Conservation (phyloP, 768 basidiomycete genomes). For the Boletus speciosus region DNA sequence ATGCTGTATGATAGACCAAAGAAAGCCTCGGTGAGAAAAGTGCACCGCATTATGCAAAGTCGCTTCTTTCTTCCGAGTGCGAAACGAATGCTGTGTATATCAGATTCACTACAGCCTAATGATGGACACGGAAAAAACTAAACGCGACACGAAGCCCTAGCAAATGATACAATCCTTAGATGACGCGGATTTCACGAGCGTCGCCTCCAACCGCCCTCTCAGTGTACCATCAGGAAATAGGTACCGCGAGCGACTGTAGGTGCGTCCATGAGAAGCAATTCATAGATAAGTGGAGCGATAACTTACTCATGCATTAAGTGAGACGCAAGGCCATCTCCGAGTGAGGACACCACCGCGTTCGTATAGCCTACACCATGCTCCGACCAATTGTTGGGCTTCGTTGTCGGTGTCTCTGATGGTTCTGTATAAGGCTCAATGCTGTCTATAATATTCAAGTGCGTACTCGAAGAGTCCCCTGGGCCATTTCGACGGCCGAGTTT, state of each 20-base stretch:
- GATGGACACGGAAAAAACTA: not conserved
- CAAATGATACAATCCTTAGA: conserved; percentile 15
- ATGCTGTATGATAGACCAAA: not conserved
- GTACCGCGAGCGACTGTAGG: conserved; percentile 12
- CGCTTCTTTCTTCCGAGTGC: not conserved
- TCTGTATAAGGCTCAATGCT: not conserved
- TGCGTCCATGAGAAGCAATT: not conserved
- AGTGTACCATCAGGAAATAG: conserved; percentile 19
- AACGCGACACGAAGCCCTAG: not conserved
- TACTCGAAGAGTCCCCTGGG: conserved; percentile 2
- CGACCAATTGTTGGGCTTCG: conserved; percentile 15
- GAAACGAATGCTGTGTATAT: not conserved
- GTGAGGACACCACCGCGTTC: conserved; percentile 6
- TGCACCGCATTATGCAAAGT: conserved; percentile 31
- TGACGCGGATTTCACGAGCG: conserved; percentile 5
- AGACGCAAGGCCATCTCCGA: not conserved
- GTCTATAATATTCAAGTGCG: not conserved
- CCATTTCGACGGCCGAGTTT: conserved; percentile 8
- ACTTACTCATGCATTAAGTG: conserved; percentile 10
- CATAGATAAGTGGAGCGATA: not conserved
- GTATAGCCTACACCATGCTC: conserved; percentile 13
- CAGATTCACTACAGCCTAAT: not conserved
- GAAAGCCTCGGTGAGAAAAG: conserved; percentile 40
- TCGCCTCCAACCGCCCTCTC: conserved; percentile 15
- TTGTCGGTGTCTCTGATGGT: not conserved